Conservation (phyloP, 2,329 filamentous ascomycete species). For the Shiraia bambusicola region DNA sequence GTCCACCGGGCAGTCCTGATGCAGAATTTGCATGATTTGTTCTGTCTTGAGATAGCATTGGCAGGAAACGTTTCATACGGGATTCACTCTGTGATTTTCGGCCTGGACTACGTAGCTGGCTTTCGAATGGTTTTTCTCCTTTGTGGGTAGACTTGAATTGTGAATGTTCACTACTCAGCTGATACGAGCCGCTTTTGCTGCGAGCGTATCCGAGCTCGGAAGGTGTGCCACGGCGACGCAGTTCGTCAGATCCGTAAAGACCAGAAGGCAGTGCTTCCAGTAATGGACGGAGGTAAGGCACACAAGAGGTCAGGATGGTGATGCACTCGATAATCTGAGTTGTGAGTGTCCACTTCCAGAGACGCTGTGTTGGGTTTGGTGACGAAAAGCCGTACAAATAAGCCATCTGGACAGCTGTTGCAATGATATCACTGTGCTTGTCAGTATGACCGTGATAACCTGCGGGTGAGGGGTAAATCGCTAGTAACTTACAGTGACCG, state of each 20-base stretch:
- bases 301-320: slow-evolving; percentile 39
- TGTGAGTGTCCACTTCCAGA: slow-evolving; percentile 41
- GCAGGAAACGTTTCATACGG: slow-evolving; percentile 32
- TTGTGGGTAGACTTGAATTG: slow-evolving; percentile 11
- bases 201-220: slow-evolving; percentile 32
- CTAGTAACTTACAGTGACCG: slow-evolving; percentile 27
- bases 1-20: slow-evolving; percentile 38
- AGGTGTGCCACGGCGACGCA: slow-evolving; percentile 34
- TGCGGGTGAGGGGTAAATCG: neutral
- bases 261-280: slow-evolving; percentile 37
- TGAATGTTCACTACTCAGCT: slow-evolving; percentile 26
- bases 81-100: slow-evolving; percentile 22
- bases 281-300: slow-evolving; percentile 40
- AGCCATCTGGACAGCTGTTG: slow-evolving; percentile 35
- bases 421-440: slow-evolving; percentile 34
- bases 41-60: slow-evolving; percentile 29
- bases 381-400: slow-evolving; percentile 32
- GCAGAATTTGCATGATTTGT: slow-evolving; percentile 38
- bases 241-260: slow-evolving; percentile 35
- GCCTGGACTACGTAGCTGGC: slow-evolving; percentile 7
- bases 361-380: slow-evolving; percentile 26
- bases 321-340: slow-evolving; percentile 40
- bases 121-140: neutral
- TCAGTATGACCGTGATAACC: neutral
- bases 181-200: slow-evolving; percentile 33